A percentile compares a stretch with the other conserved stretches of the same genome.
Evolutionary conservation across 2,329 filamentous ascomycete species (phyloP).

Genomic region (Teratosphaeria destructans): DNA sequence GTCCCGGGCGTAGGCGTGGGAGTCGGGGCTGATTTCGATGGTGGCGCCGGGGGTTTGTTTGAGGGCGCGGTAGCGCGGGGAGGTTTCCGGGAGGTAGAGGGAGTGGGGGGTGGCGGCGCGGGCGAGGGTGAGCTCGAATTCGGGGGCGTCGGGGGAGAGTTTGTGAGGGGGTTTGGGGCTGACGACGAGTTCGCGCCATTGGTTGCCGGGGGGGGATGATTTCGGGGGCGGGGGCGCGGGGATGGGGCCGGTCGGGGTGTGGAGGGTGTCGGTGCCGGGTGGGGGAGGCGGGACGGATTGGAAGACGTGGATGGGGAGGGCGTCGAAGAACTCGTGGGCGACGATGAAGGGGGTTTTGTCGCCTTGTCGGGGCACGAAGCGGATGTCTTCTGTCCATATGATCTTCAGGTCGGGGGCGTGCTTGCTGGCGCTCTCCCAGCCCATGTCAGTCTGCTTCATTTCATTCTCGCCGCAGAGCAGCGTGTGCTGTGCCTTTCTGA

Average conservation of each 20-base stretch:
- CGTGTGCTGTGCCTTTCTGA: conserved; percentile 67
- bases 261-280: conserved; percentile 29
- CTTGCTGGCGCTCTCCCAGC: conserved; percentile 65
- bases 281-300: conserved; percentile 51
- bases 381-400: conserved; percentile 82
- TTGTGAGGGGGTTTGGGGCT: conserved; percentile 46
- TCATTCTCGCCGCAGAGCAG: conserved; percentile 67
- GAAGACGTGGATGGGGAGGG: conserved; percentile 90
- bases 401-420: conserved; percentile 60
- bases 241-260: conserved; percentile 41
- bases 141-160: conserved; percentile 47
- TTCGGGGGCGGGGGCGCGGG: conserved; percentile 21
- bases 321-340: conserved; percentile 97
- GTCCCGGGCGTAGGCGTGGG: conserved; percentile 65
- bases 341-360: conserved; percentile 81
- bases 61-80: conserved; percentile 65
- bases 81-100: conserved; percentile 73
- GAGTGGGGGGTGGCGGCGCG: conserved; percentile 69
- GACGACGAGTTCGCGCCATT: conserved; percentile 79
- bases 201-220: conserved; percentile 26
- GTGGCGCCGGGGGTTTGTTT: conserved; percentile 57
- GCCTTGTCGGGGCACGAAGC: conserved; percentile 58
- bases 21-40: conserved; percentile 86
- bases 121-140: conserved; percentile 79
- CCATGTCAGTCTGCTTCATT: conserved; percentile 61